phyloP scores from a whole-genome alignment of 805 yeast genomes.

The Barnettozyma wickerhamii region DNA sequence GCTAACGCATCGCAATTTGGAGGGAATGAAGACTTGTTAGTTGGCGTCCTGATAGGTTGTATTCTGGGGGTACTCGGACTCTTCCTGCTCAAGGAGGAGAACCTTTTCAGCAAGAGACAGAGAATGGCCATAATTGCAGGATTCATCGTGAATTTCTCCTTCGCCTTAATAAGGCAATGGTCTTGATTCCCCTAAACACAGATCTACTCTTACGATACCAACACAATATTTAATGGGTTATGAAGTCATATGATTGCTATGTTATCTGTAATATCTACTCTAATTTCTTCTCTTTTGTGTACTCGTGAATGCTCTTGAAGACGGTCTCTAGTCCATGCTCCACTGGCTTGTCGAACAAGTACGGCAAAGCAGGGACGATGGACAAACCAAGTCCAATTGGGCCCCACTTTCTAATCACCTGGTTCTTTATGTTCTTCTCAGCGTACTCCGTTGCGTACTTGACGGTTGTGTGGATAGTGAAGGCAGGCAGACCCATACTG shows the following conservation, averaged over 20 bases:
- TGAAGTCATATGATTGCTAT: too few species aligned
- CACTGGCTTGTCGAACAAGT: constrained; percentile 77
- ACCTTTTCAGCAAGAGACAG: constrained; percentile 57
- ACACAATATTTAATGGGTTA: too few species aligned
- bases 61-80: constrained; percentile 70
- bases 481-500: constrained; percentile 83
- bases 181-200: too few species aligned
- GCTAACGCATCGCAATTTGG: constrained; percentile 35
- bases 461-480: constrained; percentile 76
- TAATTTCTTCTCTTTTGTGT: constrained; percentile 13
- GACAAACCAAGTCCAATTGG: constrained; percentile 78
- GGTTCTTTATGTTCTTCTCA: constrained; percentile 45
- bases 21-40: constrained; percentile 59
- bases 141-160: constrained; percentile 58
- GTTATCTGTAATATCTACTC: too few species aligned
- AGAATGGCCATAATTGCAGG: constrained; percentile 72
- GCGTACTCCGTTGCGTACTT: constrained; percentile 61
- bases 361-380: constrained; percentile 74
- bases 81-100: constrained; percentile 56
- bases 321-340: constrained; percentile 61
- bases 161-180: constrained; percentile 51
- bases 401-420: constrained; percentile 54
- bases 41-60: constrained; percentile 72
- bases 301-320: constrained; percentile 34
- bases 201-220: too few species aligned